phyloP scores from a whole-genome alignment of 75 land plant genomes.

The Cryptomeria japonica region DNA sequence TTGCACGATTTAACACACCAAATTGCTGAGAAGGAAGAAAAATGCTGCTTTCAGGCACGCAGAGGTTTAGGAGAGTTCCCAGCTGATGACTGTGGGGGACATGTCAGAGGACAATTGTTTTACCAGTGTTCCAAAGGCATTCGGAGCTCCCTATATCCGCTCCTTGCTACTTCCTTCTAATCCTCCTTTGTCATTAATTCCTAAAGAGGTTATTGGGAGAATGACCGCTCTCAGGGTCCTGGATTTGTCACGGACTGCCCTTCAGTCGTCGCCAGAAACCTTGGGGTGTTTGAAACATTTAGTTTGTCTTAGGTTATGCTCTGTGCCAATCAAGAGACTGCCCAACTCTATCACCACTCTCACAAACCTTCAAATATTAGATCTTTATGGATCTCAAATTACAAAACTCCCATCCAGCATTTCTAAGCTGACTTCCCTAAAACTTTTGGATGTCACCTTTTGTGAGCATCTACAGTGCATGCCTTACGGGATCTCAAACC shows the following conservation, averaged over 20 bases:
- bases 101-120: neutral
- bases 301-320: neutral
- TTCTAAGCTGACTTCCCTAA: neutral
- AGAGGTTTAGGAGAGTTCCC: no score
- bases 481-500: neutral
- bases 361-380: neutral
- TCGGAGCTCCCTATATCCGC: neutral
- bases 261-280: neutral
- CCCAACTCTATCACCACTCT: neutral
- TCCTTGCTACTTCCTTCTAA: neutral
- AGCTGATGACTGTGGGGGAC: no score
- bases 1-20: no score
- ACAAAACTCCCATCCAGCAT: neutral
- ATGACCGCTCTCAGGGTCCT: neutral
- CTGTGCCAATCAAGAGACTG: neutral
- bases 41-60: no score
- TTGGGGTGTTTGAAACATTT: neutral
- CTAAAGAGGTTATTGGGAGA: neutral
- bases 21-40: no score
- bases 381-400: neutral
- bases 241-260: neutral
- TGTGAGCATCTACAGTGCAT: neutral
- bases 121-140: neutral
- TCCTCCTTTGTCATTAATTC: neutral
- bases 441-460: neutral